Conservation (phyloP, 2,329 filamentous ascomycete genomes). For the Arthrobotrys musiformis region DNA sequence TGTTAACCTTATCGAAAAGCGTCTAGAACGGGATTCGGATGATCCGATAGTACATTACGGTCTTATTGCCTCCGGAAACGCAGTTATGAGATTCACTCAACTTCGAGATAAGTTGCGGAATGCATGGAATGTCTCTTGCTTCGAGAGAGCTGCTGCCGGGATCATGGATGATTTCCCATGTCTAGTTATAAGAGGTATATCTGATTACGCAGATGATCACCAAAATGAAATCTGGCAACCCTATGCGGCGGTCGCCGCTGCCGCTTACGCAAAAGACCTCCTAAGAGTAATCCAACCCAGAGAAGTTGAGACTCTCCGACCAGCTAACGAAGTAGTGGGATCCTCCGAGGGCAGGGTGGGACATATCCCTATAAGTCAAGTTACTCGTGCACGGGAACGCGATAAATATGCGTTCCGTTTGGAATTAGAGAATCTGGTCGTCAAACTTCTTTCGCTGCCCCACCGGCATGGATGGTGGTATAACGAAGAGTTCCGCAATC, state of each 20-base stretch:
- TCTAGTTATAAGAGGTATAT: slow-evolving; percentile 27
- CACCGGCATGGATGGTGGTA: no score
- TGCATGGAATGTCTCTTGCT: background rate
- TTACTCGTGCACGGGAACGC: no score
- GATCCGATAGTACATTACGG: slow-evolving; percentile 24
- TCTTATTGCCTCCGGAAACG: slow-evolving; percentile 28
- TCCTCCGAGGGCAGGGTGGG: no score
- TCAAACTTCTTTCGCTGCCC: no score
- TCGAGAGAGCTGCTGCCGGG: slow-evolving; percentile 31
- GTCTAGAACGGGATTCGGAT: background rate
- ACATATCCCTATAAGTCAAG: no score
- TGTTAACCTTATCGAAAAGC: background rate
- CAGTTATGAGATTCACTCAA: background rate
- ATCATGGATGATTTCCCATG: slow-evolving; percentile 25
- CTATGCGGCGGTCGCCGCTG: slow-evolving; percentile 18
- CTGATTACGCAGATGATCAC: slow-evolving; percentile 24
- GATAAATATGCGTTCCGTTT: no score
- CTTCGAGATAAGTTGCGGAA: slow-evolving; percentile 7
- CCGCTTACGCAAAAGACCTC: slow-evolving; percentile 30
- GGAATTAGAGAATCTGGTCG: no score
- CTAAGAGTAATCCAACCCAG: slow-evolving; percentile 18
- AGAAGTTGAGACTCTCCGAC: no score
- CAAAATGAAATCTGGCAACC: slow-evolving; percentile 24
- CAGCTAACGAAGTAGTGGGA: no score
- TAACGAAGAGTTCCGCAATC: no score